Percentiles rank a stretch among this genome's conserved stretches.
Evolutionary conservation across 2,329 filamentous ascomycete genomes (phyloP).

Genomic region (Hymenoscyphus occultus): DNA sequence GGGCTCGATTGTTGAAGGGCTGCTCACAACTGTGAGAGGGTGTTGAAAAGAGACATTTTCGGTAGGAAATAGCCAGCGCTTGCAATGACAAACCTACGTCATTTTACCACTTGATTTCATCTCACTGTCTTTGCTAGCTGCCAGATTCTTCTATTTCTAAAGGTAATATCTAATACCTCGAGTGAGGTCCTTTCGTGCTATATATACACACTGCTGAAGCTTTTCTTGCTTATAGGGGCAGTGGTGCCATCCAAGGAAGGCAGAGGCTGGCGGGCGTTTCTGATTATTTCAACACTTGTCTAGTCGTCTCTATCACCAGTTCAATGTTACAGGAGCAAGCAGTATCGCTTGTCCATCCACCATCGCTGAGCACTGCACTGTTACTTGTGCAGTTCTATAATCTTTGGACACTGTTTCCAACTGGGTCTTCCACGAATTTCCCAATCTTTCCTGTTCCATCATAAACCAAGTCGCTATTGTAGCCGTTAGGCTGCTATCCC

Average conservation of each 20-base stretch:
- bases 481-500: not conserved
- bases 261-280: too few species aligned
- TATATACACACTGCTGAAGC: not conserved
- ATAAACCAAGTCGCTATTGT: not conserved
- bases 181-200: not conserved
- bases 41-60: too few species aligned
- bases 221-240: too few species aligned
- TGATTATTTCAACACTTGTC: too few species aligned
- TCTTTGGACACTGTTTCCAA: constrained; percentile 1
- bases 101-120: too few species aligned
- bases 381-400: not conserved
- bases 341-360: not conserved
- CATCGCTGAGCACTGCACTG: not conserved
- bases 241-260: too few species aligned
- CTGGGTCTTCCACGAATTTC: not conserved
- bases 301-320: not conserved
- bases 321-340: constrained; percentile 1
- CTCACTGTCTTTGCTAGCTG: too few species aligned
- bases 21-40: too few species aligned
- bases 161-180: not conserved
- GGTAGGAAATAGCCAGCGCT: too few species aligned
- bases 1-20: too few species aligned
- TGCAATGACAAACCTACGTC: not conserved
- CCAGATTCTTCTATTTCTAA: not conserved
- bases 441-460: not conserved